Conservation (phyloP, 2,329 filamentous ascomycete species). For the Nigrospora osmanthi region DNA sequence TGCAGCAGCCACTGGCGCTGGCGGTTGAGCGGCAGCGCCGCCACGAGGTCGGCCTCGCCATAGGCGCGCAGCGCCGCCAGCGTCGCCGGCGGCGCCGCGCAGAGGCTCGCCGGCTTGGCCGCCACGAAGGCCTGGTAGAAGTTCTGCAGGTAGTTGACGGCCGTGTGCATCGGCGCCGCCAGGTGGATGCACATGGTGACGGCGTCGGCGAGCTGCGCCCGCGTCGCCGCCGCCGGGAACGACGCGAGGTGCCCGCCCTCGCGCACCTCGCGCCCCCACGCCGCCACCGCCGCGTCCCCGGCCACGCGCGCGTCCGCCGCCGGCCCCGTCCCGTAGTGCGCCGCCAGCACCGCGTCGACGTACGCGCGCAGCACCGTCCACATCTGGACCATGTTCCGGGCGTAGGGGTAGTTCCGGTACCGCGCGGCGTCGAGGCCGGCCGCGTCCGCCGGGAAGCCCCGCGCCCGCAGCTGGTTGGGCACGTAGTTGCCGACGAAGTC, state of each 20-base stretch:
- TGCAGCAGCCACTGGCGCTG: constrained; percentile 36
- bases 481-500: constrained; percentile 36
- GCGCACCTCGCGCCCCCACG: constrained; percentile 33
- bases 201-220: constrained; percentile 33
- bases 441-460: constrained; percentile 30
- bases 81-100: constrained; percentile 20
- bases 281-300: constrained; percentile 22
- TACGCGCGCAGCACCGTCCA: constrained; percentile 35
- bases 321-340: constrained; percentile 21
- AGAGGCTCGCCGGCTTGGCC: constrained; percentile 33
- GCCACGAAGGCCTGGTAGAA: constrained; percentile 41
- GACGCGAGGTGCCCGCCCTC: constrained; percentile 27
- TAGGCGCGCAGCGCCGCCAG: constrained; percentile 21
- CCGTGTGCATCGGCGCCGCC: constrained; percentile 39
- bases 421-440: constrained; percentile 22
- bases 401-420: constrained; percentile 42
- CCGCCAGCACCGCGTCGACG: constrained; percentile 27
- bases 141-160: constrained; percentile 43
- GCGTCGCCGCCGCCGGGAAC: constrained; percentile 32
- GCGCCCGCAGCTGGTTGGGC: constrained; percentile 32
- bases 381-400: constrained; percentile 33
- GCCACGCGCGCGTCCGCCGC: constrained; percentile 15
- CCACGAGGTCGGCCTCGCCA: constrained; percentile 23
- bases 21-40: constrained; percentile 31
- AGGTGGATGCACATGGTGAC: constrained; percentile 46